Conservation (phyloP, 2,329 filamentous ascomycete genomes). For the Capronia coronata region DNA sequence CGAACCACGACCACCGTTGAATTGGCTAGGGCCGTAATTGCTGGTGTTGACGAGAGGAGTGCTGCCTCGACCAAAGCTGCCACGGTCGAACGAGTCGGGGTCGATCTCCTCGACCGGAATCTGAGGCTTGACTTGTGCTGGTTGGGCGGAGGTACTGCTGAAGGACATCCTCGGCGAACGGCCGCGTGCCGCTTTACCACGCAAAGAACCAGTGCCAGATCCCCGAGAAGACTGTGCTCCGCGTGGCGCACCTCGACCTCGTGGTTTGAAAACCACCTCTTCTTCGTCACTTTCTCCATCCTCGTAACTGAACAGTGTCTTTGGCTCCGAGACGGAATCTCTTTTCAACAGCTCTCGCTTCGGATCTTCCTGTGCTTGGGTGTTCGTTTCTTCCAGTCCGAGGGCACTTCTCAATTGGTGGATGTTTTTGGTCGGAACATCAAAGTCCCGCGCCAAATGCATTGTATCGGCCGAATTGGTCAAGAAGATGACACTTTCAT, state of each 20-base stretch:
- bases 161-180: slow-evolving; percentile 22
- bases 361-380: slow-evolving; percentile 41
- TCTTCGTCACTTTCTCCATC: slow-evolving; percentile 46
- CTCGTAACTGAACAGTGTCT: slow-evolving; percentile 40
- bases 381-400: slow-evolving; percentile 42
- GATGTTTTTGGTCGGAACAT: slow-evolving; percentile 43
- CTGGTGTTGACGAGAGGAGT: slow-evolving; percentile 26
- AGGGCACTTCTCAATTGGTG: slow-evolving; percentile 44
- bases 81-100: slow-evolving; percentile 44
- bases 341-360: slow-evolving; percentile 36
- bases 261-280: slow-evolving; percentile 40
- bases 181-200: slow-evolving; percentile 10
- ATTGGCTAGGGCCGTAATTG: slow-evolving; percentile 11
- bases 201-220: slow-evolving; percentile 9
- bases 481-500: slow-evolving; percentile 37
- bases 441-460: slow-evolving; percentile 43
- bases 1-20: slow-evolving; percentile 12
- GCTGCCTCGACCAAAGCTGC: slow-evolving; percentile 28
- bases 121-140: slow-evolving; percentile 30
- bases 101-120: slow-evolving; percentile 44
- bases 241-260: slow-evolving; percentile 21
- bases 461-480: slow-evolving; percentile 41
- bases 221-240: slow-evolving; percentile 10
- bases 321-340: slow-evolving; percentile 33
- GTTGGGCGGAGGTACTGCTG: slow-evolving; percentile 18